Evolutionary conservation across 1,139 yeast species (phyloP).

Genomic region (Yamadazyma jaroonii): DNA sequence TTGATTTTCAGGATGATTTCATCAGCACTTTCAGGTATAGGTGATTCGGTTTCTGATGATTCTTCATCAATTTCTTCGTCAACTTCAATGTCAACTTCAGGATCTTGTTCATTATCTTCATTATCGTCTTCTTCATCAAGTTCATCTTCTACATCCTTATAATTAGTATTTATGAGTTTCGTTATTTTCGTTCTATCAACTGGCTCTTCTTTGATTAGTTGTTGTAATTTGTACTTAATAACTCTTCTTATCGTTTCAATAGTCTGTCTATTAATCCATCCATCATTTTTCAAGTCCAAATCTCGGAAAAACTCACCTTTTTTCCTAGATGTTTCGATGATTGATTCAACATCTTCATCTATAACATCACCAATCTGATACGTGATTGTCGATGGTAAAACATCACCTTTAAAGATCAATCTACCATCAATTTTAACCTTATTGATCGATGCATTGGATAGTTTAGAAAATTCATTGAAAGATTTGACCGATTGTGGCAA

Average conservation of each 20-base stretch:
- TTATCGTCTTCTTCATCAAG: constrained; percentile 24
- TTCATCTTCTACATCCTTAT: constrained; percentile 26
- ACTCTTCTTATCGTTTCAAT: constrained; percentile 65
- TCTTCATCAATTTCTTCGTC: constrained; percentile 12
- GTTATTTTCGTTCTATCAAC: constrained; percentile 40
- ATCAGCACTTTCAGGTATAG: neutral
- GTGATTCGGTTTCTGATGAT: neutral
- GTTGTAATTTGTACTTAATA: constrained; percentile 67
- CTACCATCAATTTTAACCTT: constrained; percentile 37
- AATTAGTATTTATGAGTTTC: constrained; percentile 41
- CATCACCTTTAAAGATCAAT: constrained; percentile 70
- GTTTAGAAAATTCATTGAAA: constrained; percentile 9
- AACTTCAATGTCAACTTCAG: constrained; percentile 23
- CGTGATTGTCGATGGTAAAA: constrained; percentile 65
- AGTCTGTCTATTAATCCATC: constrained; percentile 72
- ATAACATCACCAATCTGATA: constrained; percentile 81
- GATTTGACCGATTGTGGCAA: constrained; percentile 17
- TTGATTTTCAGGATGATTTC: constrained; percentile 27
- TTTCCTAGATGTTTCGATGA: constrained; percentile 42
- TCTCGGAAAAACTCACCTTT: constrained; percentile 40
- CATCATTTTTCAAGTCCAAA: constrained; percentile 50
- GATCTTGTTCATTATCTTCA: constrained; percentile 16
- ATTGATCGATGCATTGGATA: neutral
- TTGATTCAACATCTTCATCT: constrained; percentile 57
- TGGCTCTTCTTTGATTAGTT: constrained; percentile 45